Conservation (phyloP, 495 filamentous ascomycete species). For the Durotheca rogersii region DNA sequence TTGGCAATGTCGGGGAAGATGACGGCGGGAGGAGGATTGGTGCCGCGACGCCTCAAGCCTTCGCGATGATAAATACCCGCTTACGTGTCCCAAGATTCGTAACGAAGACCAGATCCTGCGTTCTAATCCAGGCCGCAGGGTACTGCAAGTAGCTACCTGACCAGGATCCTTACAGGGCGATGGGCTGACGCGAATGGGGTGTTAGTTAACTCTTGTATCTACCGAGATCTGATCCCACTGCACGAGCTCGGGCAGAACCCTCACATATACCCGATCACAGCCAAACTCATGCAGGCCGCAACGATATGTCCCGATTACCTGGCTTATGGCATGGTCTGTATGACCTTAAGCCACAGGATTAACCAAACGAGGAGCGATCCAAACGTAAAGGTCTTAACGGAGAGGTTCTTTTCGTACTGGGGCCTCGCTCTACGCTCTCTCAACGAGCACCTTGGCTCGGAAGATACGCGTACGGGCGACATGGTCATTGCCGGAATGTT, state of each 20-base stretch:
- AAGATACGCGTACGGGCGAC: constrained; percentile 24
- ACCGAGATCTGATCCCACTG: constrained; percentile 28
- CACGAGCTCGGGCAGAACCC: constrained; percentile 34
- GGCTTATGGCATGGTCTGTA: constrained; percentile 34
- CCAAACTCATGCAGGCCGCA: constrained; percentile 21
- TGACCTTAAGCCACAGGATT: constrained; percentile 39
- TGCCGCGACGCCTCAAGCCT: background rate
- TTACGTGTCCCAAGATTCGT: background rate
- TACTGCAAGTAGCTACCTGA: constrained; percentile 22
- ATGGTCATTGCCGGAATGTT: constrained; percentile 28
- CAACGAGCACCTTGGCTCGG: constrained; percentile 26
- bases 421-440: constrained; percentile 39
- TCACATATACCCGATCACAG: constrained; percentile 32
- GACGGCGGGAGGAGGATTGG: background rate
- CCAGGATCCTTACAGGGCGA: background rate
- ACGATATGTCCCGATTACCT: constrained; percentile 28
- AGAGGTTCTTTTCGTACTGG: constrained; percentile 36
- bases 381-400: constrained; percentile 12
- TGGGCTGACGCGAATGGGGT: constrained; percentile 4
- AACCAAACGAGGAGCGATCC: constrained; percentile 24
- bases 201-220: constrained; percentile 40
- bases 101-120: background rate
- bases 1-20: background rate
- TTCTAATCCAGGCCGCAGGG: constrained; percentile 5
- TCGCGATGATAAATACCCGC: background rate